Conservation (phyloP, 2,329 filamentous ascomycete genomes). For the Fusarium brevicatenulatum region DNA sequence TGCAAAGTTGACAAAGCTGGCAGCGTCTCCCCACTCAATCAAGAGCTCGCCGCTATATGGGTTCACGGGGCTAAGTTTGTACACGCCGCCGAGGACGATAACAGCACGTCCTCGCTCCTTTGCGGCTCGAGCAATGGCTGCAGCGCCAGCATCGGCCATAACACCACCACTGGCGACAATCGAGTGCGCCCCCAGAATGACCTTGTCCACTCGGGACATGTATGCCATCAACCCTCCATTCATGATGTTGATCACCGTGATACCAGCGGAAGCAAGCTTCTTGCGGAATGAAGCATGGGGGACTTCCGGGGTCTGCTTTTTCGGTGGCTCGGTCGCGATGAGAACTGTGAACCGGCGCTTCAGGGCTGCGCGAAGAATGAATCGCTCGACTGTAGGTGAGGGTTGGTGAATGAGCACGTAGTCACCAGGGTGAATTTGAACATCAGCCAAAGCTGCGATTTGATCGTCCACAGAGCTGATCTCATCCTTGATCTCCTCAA, state of each 20-base stretch:
- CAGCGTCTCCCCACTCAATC: constrained; percentile 87
- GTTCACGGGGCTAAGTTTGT: constrained; percentile 92
- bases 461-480: constrained; percentile 92
- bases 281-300: constrained; percentile 73
- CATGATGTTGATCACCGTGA: constrained; percentile 84
- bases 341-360: constrained; percentile 94
- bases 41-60: constrained; percentile 83
- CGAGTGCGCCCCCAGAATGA: constrained; percentile 87
- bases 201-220: constrained; percentile 95
- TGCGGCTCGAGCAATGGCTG: constrained; percentile 84
- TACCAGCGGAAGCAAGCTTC: constrained; percentile 79
- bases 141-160: constrained; percentile 84
- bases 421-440: constrained; percentile 93
- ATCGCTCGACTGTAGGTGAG: constrained; percentile 86
- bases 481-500: constrained; percentile 96
- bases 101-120: constrained; percentile 85
- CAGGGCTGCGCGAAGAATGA: constrained; percentile 85
- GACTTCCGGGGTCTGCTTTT: constrained; percentile 49
- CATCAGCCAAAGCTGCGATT: constrained; percentile 86
- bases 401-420: constrained; percentile 90
- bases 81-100: constrained; percentile 88
- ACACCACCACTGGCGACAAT: constrained; percentile 90
- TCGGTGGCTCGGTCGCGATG: constrained; percentile 73
- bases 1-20: constrained; percentile 78
- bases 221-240: constrained; percentile 90